A percentile compares a stretch with the other conserved stretches of the same genome.
Conservation (phyloP, 352 stramenopile species). For the Phytopythium delawarense region DNA sequence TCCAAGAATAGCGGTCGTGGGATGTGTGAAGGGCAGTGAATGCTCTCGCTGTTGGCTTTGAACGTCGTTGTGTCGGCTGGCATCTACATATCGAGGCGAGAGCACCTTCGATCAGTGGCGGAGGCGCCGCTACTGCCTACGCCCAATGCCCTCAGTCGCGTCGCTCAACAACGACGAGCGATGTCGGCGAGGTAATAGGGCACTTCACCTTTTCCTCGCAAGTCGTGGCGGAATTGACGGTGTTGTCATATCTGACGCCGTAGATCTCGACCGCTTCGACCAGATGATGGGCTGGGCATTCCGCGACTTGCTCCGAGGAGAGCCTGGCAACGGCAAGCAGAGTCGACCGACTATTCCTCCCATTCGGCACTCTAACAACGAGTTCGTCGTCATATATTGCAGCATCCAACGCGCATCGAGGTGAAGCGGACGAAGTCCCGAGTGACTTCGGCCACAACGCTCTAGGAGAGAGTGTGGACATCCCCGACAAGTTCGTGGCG, state of each 20-base stretch:
- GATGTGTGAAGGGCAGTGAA: background rate
- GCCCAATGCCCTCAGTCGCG: background rate
- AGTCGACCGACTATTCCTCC: background rate
- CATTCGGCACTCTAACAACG: background rate
- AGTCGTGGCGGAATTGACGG: background rate
- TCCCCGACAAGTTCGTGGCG: slow-evolving; percentile 42
- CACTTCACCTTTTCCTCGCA: background rate
- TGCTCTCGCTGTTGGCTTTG: background rate
- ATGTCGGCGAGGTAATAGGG: slow-evolving; percentile 1
- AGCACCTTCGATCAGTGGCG: background rate
- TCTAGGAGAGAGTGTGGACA: slow-evolving; percentile 25
- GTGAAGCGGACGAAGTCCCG: slow-evolving; percentile 2
- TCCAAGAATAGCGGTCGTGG: background rate
- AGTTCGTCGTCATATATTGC: background rate
- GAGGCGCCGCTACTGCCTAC: background rate
- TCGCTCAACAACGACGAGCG: slow-evolving; percentile 4
- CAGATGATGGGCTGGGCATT: slow-evolving; percentile 62
- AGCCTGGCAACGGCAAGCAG: slow-evolving; percentile 10
- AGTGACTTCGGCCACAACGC: slow-evolving; percentile 28
- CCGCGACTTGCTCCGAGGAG: slow-evolving; percentile 17
- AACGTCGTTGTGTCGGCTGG: background rate
- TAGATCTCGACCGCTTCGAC: slow-evolving; percentile 57
- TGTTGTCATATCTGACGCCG: background rate
- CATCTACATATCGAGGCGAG: background rate
- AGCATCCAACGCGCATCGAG: background rate